Percentiles rank a stretch among this genome's conserved stretches.
Conservation (phyloP, 495 filamentous ascomycete genomes). For the Parmelia sp. region DNA sequence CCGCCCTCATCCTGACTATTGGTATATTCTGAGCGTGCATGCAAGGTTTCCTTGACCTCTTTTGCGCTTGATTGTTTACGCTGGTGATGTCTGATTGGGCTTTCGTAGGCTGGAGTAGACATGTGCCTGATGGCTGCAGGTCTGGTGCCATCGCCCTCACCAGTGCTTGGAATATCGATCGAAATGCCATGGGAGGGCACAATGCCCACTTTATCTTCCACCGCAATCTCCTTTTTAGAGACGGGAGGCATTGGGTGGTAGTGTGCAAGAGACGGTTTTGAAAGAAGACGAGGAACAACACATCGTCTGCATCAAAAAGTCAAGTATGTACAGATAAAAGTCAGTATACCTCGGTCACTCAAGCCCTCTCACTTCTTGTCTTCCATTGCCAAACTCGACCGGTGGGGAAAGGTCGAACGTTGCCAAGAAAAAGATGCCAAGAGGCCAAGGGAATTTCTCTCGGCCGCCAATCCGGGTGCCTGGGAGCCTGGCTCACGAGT, state of each 20-base stretch:
- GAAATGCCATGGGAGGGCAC: conserved; percentile 37
- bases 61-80: conserved; percentile 64
- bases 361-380: neutral
- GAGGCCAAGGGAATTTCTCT: too few relatives aligned
- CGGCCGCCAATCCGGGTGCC: too few relatives aligned
- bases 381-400: neutral
- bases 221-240: conserved; percentile 22
- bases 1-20: conserved; percentile 78
- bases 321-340: conserved; percentile 1
- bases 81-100: conserved; percentile 68
- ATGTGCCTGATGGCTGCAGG: conserved; percentile 38
- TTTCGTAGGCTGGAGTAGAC: conserved; percentile 52
- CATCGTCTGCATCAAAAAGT: neutral
- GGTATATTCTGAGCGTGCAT: conserved; percentile 80
- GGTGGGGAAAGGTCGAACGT: neutral
- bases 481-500: too few relatives aligned
- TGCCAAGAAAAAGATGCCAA: too few relatives aligned
- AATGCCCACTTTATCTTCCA: conserved; percentile 30
- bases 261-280: neutral
- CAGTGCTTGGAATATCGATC: conserved; percentile 29
- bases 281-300: neutral
- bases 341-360: neutral
- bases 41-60: conserved; percentile 84
- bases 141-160: conserved; percentile 16
- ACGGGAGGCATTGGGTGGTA: conserved; percentile 17